Base-by-base conservation (phyloP, 2,329 filamentous ascomycete genomes). In the Penicillium expansum region DNA sequence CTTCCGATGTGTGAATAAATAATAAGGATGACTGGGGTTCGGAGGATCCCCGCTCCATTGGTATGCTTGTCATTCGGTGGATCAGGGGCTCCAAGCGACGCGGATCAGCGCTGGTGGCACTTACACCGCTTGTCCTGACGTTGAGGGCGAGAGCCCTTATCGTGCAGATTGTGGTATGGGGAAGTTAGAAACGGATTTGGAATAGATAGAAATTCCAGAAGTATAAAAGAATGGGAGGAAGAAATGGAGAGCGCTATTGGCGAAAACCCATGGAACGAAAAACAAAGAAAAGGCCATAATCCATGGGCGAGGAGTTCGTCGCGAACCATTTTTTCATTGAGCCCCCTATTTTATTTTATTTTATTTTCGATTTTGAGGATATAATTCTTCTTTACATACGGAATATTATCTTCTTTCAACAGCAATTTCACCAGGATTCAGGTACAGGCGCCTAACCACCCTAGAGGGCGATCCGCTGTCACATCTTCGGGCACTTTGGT, bases 391-490 rank as follows among this genome's bases (percentile, higher is more conserved):
- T 44, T 14, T 27, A 9, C 2, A 38, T 18, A 37, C 8, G 35
- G 9, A 13, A 10, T 38, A 18, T n/a, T 20, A 50, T 38, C 37
- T 22, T 33, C 22, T 54, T 35, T 16, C 32, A n/a, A 43, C 38
- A 24, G 29, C 37, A 35, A 35, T 38, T 18, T 43, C 38, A 49
- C 52, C 44, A 52, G 45, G 57, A 64, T 64, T 59, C 64, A 67
- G 69, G 68, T 61, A 69, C 64, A 61, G 44, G 63, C 62, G 62
- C 61, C 60, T 65, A 66, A 54, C 30, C 24, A 52, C 42, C 42
- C 58, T 61, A 63, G 63, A 67, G 59, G 62, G 58, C 63, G 66
- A 68, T 69, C 68, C 64, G 68, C 67, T 69, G 67, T 72, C 67
- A 70, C 67, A 69, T 67, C 63, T 61, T 68, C 63, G 59, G 57